Conservation (phyloP, 1,284 basidiomycete genomes). For the Paramarasmius palmivorus region DNA sequence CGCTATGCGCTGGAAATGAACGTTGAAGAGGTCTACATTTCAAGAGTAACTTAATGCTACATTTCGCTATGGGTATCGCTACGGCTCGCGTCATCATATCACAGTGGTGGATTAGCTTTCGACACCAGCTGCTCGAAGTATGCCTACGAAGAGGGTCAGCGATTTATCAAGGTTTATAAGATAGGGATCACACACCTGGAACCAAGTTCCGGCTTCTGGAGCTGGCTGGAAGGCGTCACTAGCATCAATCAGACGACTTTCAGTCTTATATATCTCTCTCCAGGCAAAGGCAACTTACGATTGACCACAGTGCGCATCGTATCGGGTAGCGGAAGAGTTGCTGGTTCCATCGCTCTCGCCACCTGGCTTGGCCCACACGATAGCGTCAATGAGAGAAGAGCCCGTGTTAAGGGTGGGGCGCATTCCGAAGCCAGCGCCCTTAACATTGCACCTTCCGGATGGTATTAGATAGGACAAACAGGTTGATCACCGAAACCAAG, state of each 20-base stretch:
- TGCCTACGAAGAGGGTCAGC: no score
- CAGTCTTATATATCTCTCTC: neutral
- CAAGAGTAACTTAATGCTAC: no score
- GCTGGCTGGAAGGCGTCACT: conserved; percentile 52
- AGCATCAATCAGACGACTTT: conserved; percentile 25
- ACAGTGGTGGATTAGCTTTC: conserved; percentile 55
- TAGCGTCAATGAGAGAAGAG: conserved; percentile 54
- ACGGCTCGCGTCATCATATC: conserved; percentile 16
- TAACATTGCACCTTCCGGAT: conserved; percentile 53
- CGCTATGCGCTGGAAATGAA: no score
- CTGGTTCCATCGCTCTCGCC: conserved; percentile 64
- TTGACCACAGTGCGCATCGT: conserved; percentile 48
- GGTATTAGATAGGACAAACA: neutral
- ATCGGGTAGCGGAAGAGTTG: conserved; percentile 56
- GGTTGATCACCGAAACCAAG: neutral
- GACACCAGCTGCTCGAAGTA: conserved; percentile 35
- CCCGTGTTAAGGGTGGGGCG: conserved; percentile 60
- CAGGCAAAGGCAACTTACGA: neutral
- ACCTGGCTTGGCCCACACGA: conserved; percentile 72
- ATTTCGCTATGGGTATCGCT: no score
- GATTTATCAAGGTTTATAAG: no score
- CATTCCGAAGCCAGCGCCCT: conserved; percentile 60
- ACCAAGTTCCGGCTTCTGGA: conserved; percentile 65
- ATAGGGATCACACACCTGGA: conserved; percentile 37
- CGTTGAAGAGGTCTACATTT: no score